phyloP scores from a whole-genome alignment of 176 grass and related monocot genomes.

The Ananas comosus region DNA sequence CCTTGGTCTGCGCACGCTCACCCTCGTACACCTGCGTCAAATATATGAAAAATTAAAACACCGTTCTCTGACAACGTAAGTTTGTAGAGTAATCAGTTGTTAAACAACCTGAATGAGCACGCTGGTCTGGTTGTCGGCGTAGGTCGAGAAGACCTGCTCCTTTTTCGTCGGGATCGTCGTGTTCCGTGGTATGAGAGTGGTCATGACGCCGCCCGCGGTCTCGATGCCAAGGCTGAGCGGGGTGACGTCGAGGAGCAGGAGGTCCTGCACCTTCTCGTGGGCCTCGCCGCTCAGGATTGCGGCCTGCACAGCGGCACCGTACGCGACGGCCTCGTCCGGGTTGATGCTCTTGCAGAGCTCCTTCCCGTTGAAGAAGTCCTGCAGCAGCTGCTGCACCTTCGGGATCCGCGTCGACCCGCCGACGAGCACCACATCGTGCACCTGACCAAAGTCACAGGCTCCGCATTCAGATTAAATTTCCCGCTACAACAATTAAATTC shows the following conservation, averaged over 20 bases:
- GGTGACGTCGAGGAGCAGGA: conserved; percentile 21
- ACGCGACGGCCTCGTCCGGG: conserved; percentile 75
- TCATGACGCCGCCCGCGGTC: conserved; percentile 19
- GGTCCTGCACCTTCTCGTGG: conserved; percentile 24
- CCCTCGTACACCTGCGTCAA: conserved; percentile 19
- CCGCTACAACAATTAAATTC: no score
- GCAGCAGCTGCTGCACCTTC: conserved; percentile 37
- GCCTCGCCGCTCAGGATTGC: conserved; percentile 19
- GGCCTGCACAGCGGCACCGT: conserved; percentile 13
- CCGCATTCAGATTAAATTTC: no score
- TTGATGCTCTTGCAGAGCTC: conserved; percentile 99
- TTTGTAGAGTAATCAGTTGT: no score
- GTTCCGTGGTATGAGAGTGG: conserved; percentile 10
- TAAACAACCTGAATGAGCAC: neutral
- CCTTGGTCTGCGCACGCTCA: conserved; percentile 7
- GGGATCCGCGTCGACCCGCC: conserved; percentile 20
- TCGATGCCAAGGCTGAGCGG: conserved; percentile 16
- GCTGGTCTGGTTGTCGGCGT: conserved; percentile 11
- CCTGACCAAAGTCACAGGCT: neutral
- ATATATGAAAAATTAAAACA: no score
- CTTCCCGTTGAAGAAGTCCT: conserved; percentile 96
- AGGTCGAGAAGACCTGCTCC: conserved; percentile 25
- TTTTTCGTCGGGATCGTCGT: conserved; percentile 25
- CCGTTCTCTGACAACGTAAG: no score
- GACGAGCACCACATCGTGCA: conserved; percentile 20